Base-by-base conservation (phyloP, 176 grass and related monocot species). In the Carex parvula region DNA sequence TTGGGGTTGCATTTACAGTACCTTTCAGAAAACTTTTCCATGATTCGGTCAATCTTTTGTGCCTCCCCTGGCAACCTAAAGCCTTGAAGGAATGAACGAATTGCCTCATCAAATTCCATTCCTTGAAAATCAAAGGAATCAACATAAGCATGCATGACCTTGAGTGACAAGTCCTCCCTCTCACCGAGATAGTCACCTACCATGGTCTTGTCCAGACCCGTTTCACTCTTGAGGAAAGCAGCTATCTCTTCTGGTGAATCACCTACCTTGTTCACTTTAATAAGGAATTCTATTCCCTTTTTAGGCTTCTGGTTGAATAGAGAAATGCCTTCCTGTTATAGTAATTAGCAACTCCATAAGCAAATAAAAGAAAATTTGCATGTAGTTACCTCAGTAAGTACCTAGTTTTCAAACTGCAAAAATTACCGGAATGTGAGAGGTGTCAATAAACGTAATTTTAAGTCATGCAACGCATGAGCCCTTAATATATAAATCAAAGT, bases 131-230 rank as follows among this genome's bases (percentile, higher is more conserved):
- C 91, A 89, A 96, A 99, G 61, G 97, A 92, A 88, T 99, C 93
- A 64, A 99, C 97, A 91, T 92, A 99, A 62, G 93, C 90, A 90
- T 99, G 97, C 97, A 99, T 99, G 55, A 99, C 90, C 91, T 95
- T 95, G 70, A 99, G 88, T 2, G 93, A 88, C 60, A 95, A 87
- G 64, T 95, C 93, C 84, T 99, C 97, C 84, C 97, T 95, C 88
- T 95, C 93, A 72, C 97, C 97, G 73, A 99, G 90, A 93, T 99
- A 99, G 86, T 99, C 93, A 66, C 97, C 97, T 64, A 94, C 87
- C 88, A 99, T 87, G 79, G 93, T 95, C 91, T 99, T 99, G 83
- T 99, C 90, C 89, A 99, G 90, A 76, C 90, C 96, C 70, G 96
- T 89, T 79, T 88, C 87, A 85, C 87, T 95, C 91, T 92, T 99